Percentiles rank a stretch among this genome's conserved stretches.
phyloP scores from a whole-genome alignment of 108 stramenopile genomes.

The Nitzschia sp. region DNA sequence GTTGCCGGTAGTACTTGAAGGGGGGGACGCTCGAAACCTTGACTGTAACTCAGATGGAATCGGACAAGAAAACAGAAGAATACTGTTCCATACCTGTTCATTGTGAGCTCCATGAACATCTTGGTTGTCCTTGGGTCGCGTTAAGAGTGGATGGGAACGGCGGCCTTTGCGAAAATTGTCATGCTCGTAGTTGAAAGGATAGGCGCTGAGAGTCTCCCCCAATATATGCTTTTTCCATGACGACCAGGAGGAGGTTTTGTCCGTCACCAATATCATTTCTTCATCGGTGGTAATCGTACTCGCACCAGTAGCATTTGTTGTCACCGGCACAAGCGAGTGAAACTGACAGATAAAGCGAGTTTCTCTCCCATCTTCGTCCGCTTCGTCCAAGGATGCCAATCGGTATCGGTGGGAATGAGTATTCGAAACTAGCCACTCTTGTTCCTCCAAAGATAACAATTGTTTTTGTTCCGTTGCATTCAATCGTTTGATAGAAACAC shows the following conservation, averaged over 20 bases:
- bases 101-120: conserved; percentile 58
- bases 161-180: conserved; percentile 57
- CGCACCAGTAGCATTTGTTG: conserved; percentile 8
- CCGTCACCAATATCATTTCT: neutral
- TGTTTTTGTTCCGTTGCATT: neutral
- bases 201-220: conserved; percentile 60
- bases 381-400: conserved; percentile 3
- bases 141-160: conserved; percentile 40
- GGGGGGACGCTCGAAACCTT: conserved; percentile 1
- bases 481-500: conserved; percentile 47
- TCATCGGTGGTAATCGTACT: too few species aligned
- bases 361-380: conserved; percentile 33
- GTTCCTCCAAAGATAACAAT: conserved; percentile 29
- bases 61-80: conserved; percentile 59
- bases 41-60: conserved; percentile 37
- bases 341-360: conserved; percentile 42
- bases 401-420: conserved; percentile 2
- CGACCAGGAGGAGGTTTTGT: neutral
- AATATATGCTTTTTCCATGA: neutral
- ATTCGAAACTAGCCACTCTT: neutral
- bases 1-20: conserved; percentile 15
- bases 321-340: conserved; percentile 17
- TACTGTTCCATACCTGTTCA: conserved; percentile 51
- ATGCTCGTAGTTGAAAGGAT: conserved; percentile 69
- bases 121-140: conserved; percentile 4